Percentiles rank a stretch among this genome's conserved stretches.
Conservation (phyloP, 345 rosid species). For the Carallia brachiata region DNA sequence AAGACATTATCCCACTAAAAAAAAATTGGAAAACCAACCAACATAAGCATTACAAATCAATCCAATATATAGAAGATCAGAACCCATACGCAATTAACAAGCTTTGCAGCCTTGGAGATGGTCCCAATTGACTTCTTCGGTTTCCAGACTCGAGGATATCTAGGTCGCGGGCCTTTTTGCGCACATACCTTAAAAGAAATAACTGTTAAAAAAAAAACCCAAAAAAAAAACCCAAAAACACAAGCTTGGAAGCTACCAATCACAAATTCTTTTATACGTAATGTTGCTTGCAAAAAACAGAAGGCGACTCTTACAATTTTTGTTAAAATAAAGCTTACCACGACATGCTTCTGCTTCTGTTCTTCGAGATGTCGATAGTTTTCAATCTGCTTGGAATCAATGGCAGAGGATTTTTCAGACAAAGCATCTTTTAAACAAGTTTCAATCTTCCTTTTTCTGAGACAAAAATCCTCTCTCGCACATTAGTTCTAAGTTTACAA, state of each 20-base stretch:
- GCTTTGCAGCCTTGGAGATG: too few relatives aligned
- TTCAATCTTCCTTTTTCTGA: background rate
- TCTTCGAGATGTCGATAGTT: slow-evolving; percentile 21
- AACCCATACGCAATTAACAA: too few relatives aligned
- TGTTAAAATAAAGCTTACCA: slow-evolving; percentile 41
- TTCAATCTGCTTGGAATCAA: slow-evolving; percentile 39
- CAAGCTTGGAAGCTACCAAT: background rate
- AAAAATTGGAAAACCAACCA: background rate
- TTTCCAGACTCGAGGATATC: too few relatives aligned
- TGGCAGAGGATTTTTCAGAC: slow-evolving; percentile 51
- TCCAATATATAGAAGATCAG: too few relatives aligned
- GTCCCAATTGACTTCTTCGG: too few relatives aligned
- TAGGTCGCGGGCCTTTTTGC: too few relatives aligned
- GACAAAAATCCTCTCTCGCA: too few relatives aligned
- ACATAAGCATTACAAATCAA: background rate
- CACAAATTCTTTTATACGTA: too few relatives aligned
- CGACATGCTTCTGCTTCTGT: slow-evolving; percentile 28
- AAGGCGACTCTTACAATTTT: background rate
- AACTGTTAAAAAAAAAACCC: too few relatives aligned
- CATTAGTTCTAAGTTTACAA: too few relatives aligned
- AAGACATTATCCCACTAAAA: background rate
- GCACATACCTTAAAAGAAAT: too few relatives aligned
- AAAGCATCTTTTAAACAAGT: slow-evolving; percentile 41
- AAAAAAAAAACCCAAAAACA: background rate
- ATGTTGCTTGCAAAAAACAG: too few relatives aligned